These are phyloP conservation scores for Blastocystis sp. DNA, from an alignment of 352 stramenopile species.

Conservation along the genomic window DNA sequence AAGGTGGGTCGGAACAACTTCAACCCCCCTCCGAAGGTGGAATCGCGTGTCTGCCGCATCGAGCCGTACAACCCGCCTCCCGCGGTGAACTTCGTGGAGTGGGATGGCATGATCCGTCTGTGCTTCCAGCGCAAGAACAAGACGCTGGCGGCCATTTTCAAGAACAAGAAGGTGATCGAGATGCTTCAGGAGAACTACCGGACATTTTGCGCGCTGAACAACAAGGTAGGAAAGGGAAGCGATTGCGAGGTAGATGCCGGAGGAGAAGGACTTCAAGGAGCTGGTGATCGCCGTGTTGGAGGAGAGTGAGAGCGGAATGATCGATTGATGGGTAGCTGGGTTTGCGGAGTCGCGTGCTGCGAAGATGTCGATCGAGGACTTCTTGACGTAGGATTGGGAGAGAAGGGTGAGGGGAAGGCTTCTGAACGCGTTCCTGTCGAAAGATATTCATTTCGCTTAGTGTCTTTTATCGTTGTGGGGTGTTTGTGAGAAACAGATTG, in stretches of 20 bases:
- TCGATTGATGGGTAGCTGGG: constrained; percentile 6
- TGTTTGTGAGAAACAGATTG: not conserved
- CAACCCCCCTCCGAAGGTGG: constrained; percentile 85
- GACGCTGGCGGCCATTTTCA: constrained; percentile 86
- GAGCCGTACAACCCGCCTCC: constrained; percentile 90
- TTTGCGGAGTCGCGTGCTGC: constrained; percentile 77
- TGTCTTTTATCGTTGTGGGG: not conserved
- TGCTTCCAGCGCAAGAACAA: constrained; percentile 99
- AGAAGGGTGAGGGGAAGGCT: constrained; percentile 60
- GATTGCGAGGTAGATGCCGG: constrained; percentile 45
- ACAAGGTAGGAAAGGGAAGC: constrained; percentile 59
- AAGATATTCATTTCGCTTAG: constrained; percentile 87
- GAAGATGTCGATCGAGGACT: constrained; percentile 94
- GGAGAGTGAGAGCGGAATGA: constrained; percentile 63
- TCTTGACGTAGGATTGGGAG: constrained; percentile 65
- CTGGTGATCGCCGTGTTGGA: constrained; percentile 82
- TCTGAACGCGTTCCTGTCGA: constrained; percentile 85
- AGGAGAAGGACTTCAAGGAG: constrained; percentile 71
- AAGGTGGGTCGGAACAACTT: constrained; percentile 99
- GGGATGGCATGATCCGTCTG: constrained; percentile 96
- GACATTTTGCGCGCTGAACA: constrained; percentile 81
- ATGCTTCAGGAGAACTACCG: constrained; percentile 89
- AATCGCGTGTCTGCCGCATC: constrained; percentile 88
- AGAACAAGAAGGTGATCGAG: constrained; percentile 85
- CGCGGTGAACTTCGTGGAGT: constrained; percentile 95